These are phyloP conservation scores for Boletus sp. DNA, from an alignment of 1,284 basidiomycete species.

Conservation along the genomic window DNA sequence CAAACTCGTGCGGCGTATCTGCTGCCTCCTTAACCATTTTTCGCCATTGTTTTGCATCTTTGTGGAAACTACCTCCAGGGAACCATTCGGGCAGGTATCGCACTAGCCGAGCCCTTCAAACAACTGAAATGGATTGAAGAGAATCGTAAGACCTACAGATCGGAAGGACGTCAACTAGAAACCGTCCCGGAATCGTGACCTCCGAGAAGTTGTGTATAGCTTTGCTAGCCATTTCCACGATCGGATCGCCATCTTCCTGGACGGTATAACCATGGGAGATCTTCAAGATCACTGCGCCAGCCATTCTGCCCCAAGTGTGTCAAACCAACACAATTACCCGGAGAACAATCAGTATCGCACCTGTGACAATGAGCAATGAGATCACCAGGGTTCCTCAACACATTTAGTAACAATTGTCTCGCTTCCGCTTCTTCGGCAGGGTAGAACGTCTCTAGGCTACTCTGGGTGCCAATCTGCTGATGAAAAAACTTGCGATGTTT, in stretches of 20 bases:
- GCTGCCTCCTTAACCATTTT: constrained; percentile 33
- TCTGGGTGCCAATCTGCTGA: constrained; percentile 1
- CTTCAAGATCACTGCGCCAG: constrained; percentile 11
- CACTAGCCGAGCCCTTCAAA: constrained; percentile 23
- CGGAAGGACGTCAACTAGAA: constrained; percentile 30
- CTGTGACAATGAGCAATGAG: constrained; percentile 6
- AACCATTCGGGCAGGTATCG: constrained; percentile 29
- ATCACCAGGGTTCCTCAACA: constrained; percentile 13
- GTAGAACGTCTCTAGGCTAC: constrained; percentile 10
- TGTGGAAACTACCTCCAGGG: constrained; percentile 46
- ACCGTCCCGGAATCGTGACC: constrained; percentile 20
- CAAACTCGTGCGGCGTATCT: constrained; percentile 38
- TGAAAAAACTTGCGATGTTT: constrained; percentile 4
- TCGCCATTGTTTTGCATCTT: constrained; percentile 38
- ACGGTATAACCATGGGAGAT: constrained; percentile 23
- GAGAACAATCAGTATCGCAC: constrained; percentile 9
- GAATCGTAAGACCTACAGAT: constrained; percentile 19
- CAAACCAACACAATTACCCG: neutral
- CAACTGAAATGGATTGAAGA: neutral
- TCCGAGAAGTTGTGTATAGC: constrained; percentile 15
- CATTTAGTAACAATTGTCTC: constrained; percentile 16
- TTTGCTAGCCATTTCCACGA: constrained; percentile 23
- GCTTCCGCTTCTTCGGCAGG: constrained; percentile 16
- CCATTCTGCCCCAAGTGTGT: neutral
- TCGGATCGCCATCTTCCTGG: constrained; percentile 21